Conservation (phyloP, 371 early-diverging fungal genomes). For the Apophysomyces ossiformis region DNA sequence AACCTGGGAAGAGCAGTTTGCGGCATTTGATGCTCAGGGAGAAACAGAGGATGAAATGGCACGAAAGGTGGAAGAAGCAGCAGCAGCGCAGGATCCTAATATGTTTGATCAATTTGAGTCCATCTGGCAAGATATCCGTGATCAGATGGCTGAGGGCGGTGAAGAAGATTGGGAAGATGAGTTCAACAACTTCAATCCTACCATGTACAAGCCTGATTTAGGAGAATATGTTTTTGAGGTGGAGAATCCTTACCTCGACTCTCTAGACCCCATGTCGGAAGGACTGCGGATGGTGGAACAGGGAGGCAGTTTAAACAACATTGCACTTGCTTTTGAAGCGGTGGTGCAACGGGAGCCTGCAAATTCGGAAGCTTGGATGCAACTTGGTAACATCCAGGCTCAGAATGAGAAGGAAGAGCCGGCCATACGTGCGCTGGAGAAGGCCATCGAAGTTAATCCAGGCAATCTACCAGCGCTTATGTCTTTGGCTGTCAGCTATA, state of each 20-base stretch:
- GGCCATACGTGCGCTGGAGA: conserved; percentile 81
- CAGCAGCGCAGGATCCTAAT: conserved; percentile 48
- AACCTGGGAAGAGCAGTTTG: conserved; percentile 77
- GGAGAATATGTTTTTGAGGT: conserved; percentile 79
- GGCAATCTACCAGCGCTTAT: conserved; percentile 69
- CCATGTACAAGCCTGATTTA: conserved; percentile 59
- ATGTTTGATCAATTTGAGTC: conserved; percentile 56
- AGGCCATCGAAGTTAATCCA: conserved; percentile 69
- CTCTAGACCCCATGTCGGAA: conserved; percentile 58
- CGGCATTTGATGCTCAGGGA: conserved; percentile 50
- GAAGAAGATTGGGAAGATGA: conserved; percentile 66
- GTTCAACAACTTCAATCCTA: conserved; percentile 53
- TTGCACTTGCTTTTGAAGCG: conserved; percentile 84
- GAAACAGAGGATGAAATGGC: conserved; percentile 57
- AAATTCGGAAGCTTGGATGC: conserved; percentile 79
- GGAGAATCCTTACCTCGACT: conserved; percentile 72
- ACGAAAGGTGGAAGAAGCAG: conserved; percentile 49
- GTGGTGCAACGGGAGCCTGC: conserved; percentile 72
- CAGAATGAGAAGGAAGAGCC: conserved; percentile 90
- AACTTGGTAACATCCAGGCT: conserved; percentile 80
- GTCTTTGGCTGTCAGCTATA: conserved; percentile 93
- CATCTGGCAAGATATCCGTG: conserved; percentile 62
- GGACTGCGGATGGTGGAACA: conserved; percentile 53
- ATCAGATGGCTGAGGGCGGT: conserved; percentile 55
- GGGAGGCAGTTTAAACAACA: conserved; percentile 71